A percentile compares a stretch with the other conserved stretches of the same genome.
phyloP scores from a whole-genome alignment of 2,329 filamentous ascomycete genomes.

The Beauveria sp. region DNA sequence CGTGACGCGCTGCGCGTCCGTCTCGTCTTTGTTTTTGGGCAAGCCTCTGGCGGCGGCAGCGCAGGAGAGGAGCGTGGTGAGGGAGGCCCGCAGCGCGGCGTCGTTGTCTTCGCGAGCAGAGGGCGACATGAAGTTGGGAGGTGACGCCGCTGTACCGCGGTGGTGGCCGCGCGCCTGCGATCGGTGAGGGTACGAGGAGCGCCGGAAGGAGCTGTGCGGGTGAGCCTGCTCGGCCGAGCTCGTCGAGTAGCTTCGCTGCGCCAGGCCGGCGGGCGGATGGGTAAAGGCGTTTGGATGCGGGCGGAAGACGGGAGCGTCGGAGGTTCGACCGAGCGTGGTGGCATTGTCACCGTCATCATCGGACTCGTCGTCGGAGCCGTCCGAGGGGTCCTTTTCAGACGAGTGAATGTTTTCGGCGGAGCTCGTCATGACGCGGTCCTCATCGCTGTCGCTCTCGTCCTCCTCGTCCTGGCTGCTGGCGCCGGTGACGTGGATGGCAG shows the following conservation, averaged over 20 bases:
- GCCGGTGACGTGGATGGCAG: slow-evolving; percentile 30
- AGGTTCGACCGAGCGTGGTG: slow-evolving; percentile 63
- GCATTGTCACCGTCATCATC: slow-evolving; percentile 62
- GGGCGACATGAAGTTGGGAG: slow-evolving; percentile 61
- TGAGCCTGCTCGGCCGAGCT: slow-evolving; percentile 41
- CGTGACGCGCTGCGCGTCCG: slow-evolving; percentile 25
- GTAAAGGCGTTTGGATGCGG: slow-evolving; percentile 91
- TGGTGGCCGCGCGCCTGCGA: slow-evolving; percentile 37
- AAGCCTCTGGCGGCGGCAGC: slow-evolving; percentile 81
- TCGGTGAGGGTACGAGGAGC: slow-evolving; percentile 41
- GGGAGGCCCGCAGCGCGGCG: slow-evolving; percentile 79
- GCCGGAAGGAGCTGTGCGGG: slow-evolving; percentile 41
- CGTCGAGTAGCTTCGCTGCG: slow-evolving; percentile 42
- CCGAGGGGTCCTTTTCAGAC: slow-evolving; percentile 29
- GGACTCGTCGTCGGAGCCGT: slow-evolving; percentile 40
- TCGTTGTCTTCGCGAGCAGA: slow-evolving; percentile 83
- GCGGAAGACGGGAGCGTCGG: slow-evolving; percentile 55
- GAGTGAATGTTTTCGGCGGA: slow-evolving; percentile 46
- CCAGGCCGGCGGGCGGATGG: slow-evolving; percentile 58
- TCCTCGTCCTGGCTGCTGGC: slow-evolving; percentile 88
- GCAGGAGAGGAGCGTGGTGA: slow-evolving; percentile 94
- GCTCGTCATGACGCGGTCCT: slow-evolving; percentile 54
- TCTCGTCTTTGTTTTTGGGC: slow-evolving; percentile 53
- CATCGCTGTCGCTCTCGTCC: slow-evolving; percentile 74
- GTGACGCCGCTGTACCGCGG: slow-evolving; percentile 18